phyloP scores from a whole-genome alignment of 2,329 filamentous ascomycete genomes.

The Beauveria pseudobassiana region DNA sequence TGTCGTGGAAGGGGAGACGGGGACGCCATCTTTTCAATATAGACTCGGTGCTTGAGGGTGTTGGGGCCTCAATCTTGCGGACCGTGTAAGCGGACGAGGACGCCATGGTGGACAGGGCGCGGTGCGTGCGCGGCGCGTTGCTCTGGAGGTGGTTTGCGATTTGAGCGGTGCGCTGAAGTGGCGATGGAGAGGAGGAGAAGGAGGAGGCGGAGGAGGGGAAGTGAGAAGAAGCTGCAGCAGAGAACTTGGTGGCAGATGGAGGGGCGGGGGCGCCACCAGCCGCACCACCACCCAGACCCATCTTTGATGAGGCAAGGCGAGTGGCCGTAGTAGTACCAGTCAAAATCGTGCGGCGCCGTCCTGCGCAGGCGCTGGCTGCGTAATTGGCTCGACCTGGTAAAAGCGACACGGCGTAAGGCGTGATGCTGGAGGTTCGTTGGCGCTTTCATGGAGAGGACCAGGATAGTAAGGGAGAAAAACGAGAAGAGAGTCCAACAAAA shows the following conservation, averaged over 20 bases:
- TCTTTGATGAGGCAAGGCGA: slow-evolving; percentile 9
- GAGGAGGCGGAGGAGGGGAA: slow-evolving; percentile 17
- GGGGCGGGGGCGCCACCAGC: slow-evolving; percentile 27
- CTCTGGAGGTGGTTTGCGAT: slow-evolving; percentile 48
- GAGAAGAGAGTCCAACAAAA: not conserved
- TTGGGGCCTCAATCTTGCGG: slow-evolving; percentile 84
- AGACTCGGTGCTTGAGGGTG: slow-evolving; percentile 95
- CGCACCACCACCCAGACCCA: slow-evolving; percentile 18
- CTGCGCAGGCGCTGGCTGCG: not conserved
- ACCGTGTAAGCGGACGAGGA: slow-evolving; percentile 61
- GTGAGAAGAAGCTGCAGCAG: slow-evolving; percentile 14
- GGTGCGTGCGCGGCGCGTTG: slow-evolving; percentile 19
- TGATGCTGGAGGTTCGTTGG: not conserved
- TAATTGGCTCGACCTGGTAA: slow-evolving; percentile 4
- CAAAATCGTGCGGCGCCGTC: not conserved
- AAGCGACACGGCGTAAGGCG: slow-evolving; percentile 1
- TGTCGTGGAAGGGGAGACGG: slow-evolving; percentile 95
- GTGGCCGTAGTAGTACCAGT: not conserved
- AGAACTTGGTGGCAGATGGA: slow-evolving; percentile 21
- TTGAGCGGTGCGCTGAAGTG: slow-evolving; percentile 43
- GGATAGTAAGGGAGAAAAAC: not conserved
- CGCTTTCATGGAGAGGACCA: not conserved
- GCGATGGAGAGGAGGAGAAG: slow-evolving; percentile 31
- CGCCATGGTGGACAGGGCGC: slow-evolving; percentile 38
- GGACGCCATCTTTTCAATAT: slow-evolving; percentile 93